A percentile compares a stretch with the other conserved stretches of the same genome.
Conservation (phyloP, 1,284 basidiomycete species). For the Moesziomyces parantarcticus region DNA sequence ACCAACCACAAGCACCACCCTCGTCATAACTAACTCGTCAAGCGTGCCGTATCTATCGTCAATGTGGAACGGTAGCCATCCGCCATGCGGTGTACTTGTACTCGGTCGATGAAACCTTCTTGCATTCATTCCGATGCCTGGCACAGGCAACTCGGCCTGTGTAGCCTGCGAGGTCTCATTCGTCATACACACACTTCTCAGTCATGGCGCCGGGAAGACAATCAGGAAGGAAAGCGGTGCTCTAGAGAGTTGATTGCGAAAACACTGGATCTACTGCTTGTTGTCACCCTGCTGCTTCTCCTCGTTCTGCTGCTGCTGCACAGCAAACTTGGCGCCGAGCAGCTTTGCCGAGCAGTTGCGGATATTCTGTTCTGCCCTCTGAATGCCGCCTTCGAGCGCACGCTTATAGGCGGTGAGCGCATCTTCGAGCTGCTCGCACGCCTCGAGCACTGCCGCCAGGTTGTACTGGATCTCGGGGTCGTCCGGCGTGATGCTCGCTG, state of each 20-base stretch:
- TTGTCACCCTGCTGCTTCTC: slow-evolving; percentile 7
- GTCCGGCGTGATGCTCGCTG: slow-evolving; percentile 84
- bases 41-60: no score
- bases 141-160: no score
- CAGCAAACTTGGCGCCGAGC: slow-evolving; percentile 38
- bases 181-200: no score
- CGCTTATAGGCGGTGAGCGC: slow-evolving; percentile 82
- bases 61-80: no score
- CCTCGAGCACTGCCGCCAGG: slow-evolving; percentile 88
- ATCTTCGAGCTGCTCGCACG: slow-evolving; percentile 83
- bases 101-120: no score
- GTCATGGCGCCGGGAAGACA: no score
- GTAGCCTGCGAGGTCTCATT: no score
- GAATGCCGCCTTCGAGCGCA: slow-evolving; percentile 80
- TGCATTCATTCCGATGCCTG: no score
- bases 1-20: neutral
- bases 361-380: slow-evolving; percentile 81
- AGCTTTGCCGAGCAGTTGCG: slow-evolving; percentile 79
- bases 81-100: no score
- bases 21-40: neutral
- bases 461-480: slow-evolving; percentile 96
- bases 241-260: neutral
- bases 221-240: no score
- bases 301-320: slow-evolving; percentile 31
- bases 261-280: neutral